Percentiles rank a stretch among this genome's conserved stretches.
Evolutionary conservation across 345 rosid species (phyloP).

Genomic region (Moringa oleifera): DNA sequence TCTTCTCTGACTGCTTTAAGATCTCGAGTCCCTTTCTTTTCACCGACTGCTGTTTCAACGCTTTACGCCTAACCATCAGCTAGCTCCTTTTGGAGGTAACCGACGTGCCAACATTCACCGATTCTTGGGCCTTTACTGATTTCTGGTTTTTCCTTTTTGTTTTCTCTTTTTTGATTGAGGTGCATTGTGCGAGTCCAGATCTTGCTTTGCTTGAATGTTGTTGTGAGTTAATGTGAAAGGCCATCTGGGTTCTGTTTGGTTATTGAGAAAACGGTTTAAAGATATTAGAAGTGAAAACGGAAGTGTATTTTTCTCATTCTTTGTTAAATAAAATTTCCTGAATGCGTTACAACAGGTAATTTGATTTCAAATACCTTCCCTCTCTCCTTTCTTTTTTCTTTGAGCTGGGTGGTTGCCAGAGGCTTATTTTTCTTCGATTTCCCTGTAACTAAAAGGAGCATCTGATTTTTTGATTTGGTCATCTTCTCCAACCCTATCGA

Average conservation of each 20-base stretch:
- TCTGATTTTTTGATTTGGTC: conserved; percentile 13
- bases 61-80: neutral
- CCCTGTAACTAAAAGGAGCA: neutral
- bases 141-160: too few relatives aligned
- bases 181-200: conserved; percentile 3
- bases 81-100: conserved; percentile 17
- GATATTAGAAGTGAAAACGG: neutral
- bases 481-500: too few relatives aligned
- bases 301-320: neutral
- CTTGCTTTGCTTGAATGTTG: conserved; percentile 6
- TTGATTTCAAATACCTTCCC: neutral
- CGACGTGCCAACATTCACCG: neutral
- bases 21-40: neutral
- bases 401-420: too few relatives aligned
- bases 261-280: neutral
- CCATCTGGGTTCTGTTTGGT: conserved; percentile 16
- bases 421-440: neutral
- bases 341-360: neutral
- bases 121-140: too few relatives aligned
- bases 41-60: too few relatives aligned
- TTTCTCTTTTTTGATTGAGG: too few relatives aligned
- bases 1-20: neutral
- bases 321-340: too few relatives aligned
- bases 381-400: too few relatives aligned
- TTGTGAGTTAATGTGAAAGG: neutral